Base-by-base conservation (phyloP, 2,329 filamentous ascomycete genomes). In the Talaromyces sp. region DNA sequence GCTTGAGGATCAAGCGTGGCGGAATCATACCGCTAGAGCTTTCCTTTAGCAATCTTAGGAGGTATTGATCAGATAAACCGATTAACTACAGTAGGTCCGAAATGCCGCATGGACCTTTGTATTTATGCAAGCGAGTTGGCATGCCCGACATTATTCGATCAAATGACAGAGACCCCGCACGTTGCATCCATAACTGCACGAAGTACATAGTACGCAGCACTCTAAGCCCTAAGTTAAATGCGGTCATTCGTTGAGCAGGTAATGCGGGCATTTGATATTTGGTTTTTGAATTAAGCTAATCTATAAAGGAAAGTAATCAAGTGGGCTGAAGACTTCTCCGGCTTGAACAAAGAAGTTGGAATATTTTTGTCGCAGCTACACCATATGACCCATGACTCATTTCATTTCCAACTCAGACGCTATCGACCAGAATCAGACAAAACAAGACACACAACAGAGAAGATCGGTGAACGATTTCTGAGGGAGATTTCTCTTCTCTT, bases 41-140 rank as follows among this genome's bases (percentile, higher is more conserved):
- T 37, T 9, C 50, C 11, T 54, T 23, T 18, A 59, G 28, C 40
- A 58, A 37, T 31, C 18, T 21, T 59, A 35, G 28, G 4, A 39
- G 33, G 2, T 48, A n/a, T 58, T 42, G 18, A 44, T 44, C 56
- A 46, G 56, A 58, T 33, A 23, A 48, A 33, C 18, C 9, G 28
- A 9, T 7, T 18, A 5, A 18, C 25, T 33, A 31, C 48, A 52
- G 28, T 12, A 33, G 31, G 31, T 31, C 31, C 31, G 21, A 21
- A 52, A 23, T 35, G 18, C 50, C 44, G 58, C 58, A 60, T 60
- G 44, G 58, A 8, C 58, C 58, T 52, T 25, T 6, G 40, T 39
- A 23, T 21, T 31, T 40, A 52, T 50, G 58, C 58, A 52, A 18
- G 31, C 18, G 52, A 40, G 14, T 23, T 60, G 33, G 18, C 57